Conservation (phyloP, 1,139 yeast species). For the Pichia sp. region DNA sequence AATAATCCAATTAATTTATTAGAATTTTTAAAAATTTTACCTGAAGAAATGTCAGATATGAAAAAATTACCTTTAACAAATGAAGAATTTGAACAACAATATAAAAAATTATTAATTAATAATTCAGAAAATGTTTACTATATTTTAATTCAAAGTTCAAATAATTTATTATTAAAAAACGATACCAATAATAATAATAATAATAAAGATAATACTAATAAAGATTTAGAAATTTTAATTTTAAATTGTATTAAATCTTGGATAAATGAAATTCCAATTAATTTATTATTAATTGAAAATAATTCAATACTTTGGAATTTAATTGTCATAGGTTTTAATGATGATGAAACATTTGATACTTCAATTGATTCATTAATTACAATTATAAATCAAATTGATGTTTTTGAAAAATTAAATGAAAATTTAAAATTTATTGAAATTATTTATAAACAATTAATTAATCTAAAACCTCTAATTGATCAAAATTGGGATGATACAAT, state of each 20-base stretch:
- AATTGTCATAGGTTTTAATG: slow-evolving; percentile 60
- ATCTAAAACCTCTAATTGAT: slow-evolving; percentile 46
- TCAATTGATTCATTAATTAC: slow-evolving; percentile 81
- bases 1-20: slow-evolving; percentile 42
- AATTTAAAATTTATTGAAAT: slow-evolving; percentile 60
- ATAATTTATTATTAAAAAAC: slow-evolving; percentile 29
- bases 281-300: slow-evolving; percentile 35
- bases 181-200: no score
- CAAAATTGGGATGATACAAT: slow-evolving; percentile 59
- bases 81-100: slow-evolving; percentile 66
- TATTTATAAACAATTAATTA: slow-evolving; percentile 61
- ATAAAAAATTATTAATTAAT: slow-evolving; percentile 52
- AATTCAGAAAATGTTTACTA: slow-evolving; percentile 67
- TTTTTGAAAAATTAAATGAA: slow-evolving; percentile 35
- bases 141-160: slow-evolving; percentile 47
- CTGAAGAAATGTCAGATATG: slow-evolving; percentile 82
- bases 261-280: slow-evolving; percentile 80
- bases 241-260: slow-evolving; percentile 81
- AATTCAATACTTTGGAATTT: slow-evolving; percentile 59
- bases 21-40: slow-evolving; percentile 79
- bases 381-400: slow-evolving; percentile 68
- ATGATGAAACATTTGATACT: slow-evolving; percentile 73
- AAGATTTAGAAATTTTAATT: slow-evolving; percentile 35
- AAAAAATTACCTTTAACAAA: slow-evolving; percentile 76
- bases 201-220: slow-evolving; percentile 25